Base-by-base conservation (phyloP, 345 rosid genomes). In the Gossypium raimondii region DNA sequence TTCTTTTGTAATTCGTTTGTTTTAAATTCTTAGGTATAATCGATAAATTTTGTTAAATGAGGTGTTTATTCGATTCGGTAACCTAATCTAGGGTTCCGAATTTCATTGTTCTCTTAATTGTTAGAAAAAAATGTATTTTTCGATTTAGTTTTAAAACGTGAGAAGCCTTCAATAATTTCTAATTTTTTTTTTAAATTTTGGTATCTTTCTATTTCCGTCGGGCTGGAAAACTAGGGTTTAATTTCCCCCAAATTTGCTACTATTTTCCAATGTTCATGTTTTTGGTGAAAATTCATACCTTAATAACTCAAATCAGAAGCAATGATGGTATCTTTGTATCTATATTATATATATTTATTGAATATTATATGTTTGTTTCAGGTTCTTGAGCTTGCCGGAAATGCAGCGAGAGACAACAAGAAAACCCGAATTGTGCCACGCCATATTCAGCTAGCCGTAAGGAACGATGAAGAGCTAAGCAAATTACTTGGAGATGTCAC, bases 401-500 rank as follows among this genome's bases (percentile, higher is more conserved):
- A 94, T 50, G 97, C 97, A 11, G 94, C 97, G 4, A 72, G 97
- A 47, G 97, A 93, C 82, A 93, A 93, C 78, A 92, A 92, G 93
- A 93, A 34, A 34, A 34, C 41, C 7, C 41, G 41, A 34, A 34
- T 34, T 5, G 41, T 34, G 41, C 41, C 41, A 4, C 95, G 98
- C 20, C 97, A 93, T 80, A 91, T 93, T 20, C 97, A 92, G 76
- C 84, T 92, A 0, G 97, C 97, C 0, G 97, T 93, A 59, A 89
- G 97, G 81, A 93, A 92, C 1, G 97, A 93, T 8, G 98, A 93
- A 81, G 98, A 93, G 70, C 84, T 93, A 18, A 92, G 98, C 88
- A 93, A 93, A 84, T 92, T 92, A n/a, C 90, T 93, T 0, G 98
- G 98, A 20, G 98, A 93, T 61, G 98, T 92, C 4, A 93, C 98